These are phyloP conservation scores for Anacardium occidentale DNA, from an alignment of 345 rosid genomes.

Conservation along the genomic window DNA sequence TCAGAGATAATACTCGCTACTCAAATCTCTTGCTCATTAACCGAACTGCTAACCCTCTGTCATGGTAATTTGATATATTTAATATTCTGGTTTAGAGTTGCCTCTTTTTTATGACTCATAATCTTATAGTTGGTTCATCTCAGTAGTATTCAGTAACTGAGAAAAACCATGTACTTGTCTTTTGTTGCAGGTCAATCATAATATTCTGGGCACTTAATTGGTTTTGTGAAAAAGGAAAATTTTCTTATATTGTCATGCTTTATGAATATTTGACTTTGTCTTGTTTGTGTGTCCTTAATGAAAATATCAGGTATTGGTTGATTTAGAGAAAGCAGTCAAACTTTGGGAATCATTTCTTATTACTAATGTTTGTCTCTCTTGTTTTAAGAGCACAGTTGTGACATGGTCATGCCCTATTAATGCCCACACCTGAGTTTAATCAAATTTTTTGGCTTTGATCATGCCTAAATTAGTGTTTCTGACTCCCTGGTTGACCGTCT, in stretches of 20 bases:
- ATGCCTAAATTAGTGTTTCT: background rate
- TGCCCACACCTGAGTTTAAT: background rate
- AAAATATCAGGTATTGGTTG: background rate
- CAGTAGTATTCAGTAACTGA: background rate
- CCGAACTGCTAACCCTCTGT: constrained; percentile 83
- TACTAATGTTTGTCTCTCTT: background rate
- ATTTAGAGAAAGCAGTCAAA: background rate
- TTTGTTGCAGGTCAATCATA: background rate
- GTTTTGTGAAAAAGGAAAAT: background rate
- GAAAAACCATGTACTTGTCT: background rate
- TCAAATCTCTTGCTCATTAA: constrained; percentile 75
- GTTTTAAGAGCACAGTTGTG: background rate
- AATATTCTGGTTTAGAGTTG: constrained; percentile 7
- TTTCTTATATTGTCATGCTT: background rate
- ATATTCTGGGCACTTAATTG: background rate
- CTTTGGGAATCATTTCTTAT: background rate
- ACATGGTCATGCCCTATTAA: background rate
- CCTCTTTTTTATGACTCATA: constrained; percentile 2
- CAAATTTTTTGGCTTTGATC: background rate
- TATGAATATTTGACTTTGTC: constrained; percentile 1
- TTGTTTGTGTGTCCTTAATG: background rate
- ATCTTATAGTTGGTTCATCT: background rate
- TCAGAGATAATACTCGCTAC: constrained; percentile 52
- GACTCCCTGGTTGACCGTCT: background rate
- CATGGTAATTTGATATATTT: constrained; percentile 57